phyloP scores from a whole-genome alignment of 139 green algal genomes.

The Pycnococcus provasolii region DNA sequence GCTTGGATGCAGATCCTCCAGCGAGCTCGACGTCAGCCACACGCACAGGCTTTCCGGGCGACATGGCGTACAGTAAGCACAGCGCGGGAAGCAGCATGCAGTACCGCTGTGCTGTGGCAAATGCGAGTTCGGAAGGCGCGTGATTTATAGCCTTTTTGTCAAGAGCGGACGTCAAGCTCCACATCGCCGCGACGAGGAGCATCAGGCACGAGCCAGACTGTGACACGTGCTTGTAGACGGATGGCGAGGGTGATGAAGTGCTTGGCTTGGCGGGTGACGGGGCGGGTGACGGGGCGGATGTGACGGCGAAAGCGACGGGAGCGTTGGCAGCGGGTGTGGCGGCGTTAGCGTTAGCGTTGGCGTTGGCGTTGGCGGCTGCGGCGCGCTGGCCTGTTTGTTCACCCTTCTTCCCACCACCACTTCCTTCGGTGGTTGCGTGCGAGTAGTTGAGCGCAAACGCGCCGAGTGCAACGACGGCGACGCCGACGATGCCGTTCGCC shows the following conservation, averaged over 20 bases:
- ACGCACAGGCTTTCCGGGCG: neutral
- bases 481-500: conserved; percentile 28
- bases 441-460: conserved; percentile 14
- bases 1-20: conserved; percentile 5
- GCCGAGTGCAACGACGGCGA: neutral
- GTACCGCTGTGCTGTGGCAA: no score
- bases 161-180: no score
- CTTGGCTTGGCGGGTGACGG: no score
- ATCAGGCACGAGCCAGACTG: no score
- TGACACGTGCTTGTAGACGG: no score
- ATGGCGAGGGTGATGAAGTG: no score
- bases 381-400: neutral
- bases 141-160: no score
- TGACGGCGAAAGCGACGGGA: neutral
- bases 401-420: neutral
- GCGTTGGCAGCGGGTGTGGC: neutral
- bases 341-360: neutral
- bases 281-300: neutral
- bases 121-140: no score
- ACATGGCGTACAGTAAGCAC: no score
- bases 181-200: no score
- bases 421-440: neutral
- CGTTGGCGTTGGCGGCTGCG: neutral
- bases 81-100: no score
- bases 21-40: conserved; percentile 20